Percentiles rank a stretch among this genome's conserved stretches.
phyloP scores from a whole-genome alignment of 441 rosid genomes.

The Populus hybrid region DNA sequence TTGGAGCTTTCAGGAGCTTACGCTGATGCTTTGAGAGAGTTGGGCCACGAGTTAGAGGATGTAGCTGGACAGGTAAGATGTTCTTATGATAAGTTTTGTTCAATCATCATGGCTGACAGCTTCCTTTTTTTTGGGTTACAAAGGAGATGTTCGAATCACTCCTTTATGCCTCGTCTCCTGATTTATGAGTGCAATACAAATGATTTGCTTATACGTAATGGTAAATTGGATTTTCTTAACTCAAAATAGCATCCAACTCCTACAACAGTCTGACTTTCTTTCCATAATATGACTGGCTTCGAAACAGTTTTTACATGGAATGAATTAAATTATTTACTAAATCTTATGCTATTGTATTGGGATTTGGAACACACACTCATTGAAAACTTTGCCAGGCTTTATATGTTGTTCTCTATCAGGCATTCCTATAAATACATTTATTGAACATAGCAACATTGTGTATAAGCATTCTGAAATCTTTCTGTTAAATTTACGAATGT shows the following conservation, averaged over 20 bases:
- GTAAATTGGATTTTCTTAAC: background rate
- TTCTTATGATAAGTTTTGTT: background rate
- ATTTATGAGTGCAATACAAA: background rate
- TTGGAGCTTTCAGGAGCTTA: conserved; percentile 43
- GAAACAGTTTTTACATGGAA: background rate
- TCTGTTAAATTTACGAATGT: background rate
- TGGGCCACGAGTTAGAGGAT: conserved; percentile 41
- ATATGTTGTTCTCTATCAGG: background rate
- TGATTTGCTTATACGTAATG: too few relatives aligned
- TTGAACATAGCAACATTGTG: background rate
- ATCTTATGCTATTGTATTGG: background rate
- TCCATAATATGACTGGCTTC: too few relatives aligned
- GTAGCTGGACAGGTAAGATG: conserved; percentile 36
- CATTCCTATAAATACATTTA: background rate
- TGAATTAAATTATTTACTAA: background rate
- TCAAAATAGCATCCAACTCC: background rate
- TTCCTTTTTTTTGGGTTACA: background rate
- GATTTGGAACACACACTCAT: background rate
- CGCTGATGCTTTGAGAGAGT: conserved; percentile 41
- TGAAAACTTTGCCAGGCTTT: background rate
- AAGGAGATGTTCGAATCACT: background rate
- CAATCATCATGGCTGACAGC: background rate
- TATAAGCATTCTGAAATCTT: background rate
- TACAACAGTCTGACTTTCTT: background rate
- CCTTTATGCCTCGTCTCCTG: background rate